Evolutionary conservation across 2,329 filamentous ascomycete species (phyloP).

Genomic region (Dactylellina cionopaga): DNA sequence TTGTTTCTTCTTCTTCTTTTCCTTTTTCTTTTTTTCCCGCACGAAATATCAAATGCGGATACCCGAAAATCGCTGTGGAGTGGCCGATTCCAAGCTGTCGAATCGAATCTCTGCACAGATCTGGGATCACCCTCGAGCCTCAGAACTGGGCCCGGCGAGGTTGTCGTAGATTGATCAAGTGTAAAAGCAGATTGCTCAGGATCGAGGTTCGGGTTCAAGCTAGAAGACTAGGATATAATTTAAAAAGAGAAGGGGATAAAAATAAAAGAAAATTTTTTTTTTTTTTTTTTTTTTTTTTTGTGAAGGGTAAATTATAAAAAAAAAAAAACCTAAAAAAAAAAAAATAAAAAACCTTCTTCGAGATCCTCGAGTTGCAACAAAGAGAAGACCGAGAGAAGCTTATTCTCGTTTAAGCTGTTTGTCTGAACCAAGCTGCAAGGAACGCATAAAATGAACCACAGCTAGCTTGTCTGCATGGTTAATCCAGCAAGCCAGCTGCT

Average conservation of each 20-base stretch:
- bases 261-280: conserved; percentile 16
- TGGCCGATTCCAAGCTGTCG: too few relatives aligned
- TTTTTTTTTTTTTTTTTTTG: background rate
- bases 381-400: conserved; percentile 18
- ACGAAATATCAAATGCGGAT: too few relatives aligned
- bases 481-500: background rate
- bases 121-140: conserved; percentile 22
- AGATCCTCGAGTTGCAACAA: background rate
- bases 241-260: background rate
- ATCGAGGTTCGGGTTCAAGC: background rate
- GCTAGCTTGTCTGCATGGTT: too few relatives aligned
- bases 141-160: conserved; percentile 2
- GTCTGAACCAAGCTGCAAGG: background rate
- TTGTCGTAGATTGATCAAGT: conserved; percentile 3
- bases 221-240: too few relatives aligned
- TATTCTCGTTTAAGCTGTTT: conserved; percentile 22
- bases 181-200: conserved; percentile 7
- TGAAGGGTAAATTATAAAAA: too few relatives aligned
- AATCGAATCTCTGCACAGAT: too few relatives aligned
- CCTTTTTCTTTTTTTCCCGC: background rate
- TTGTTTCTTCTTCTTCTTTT: background rate
- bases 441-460: too few relatives aligned
- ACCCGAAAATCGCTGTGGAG: too few relatives aligned
- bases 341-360: too few relatives aligned
- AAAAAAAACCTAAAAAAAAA: too few relatives aligned